Base-by-base conservation (phyloP, 306 rosid species). In the Gastrolobium bilobum region DNA sequence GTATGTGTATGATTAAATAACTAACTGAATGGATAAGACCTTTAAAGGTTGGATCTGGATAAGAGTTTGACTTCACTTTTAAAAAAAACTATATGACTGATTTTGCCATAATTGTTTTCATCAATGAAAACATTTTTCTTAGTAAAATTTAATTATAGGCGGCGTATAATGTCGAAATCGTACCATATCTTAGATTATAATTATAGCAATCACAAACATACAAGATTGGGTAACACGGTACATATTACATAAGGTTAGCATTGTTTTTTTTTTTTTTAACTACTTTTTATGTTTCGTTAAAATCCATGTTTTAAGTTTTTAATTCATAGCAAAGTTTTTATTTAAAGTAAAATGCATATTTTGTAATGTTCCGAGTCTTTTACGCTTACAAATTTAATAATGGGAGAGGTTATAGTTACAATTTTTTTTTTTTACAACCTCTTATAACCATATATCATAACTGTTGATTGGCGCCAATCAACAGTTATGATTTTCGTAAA, bases 21-120 rank as follows among this genome's bases (percentile, higher is more conserved):
- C 43, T 54, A 42, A 54, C 75, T 54, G 33, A 54, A 9, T 54
- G 48, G 76, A 78, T 44, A 54, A 6, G 3, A 30, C 67, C 50
- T 8, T 26, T 56, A 33, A 3, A 4, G 40, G n/a, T 35, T 68
- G 53, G 82, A 44, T 68, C 5, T 66, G 81, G 75, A 77, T 37
- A 31, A 66, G 9, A 10, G 11, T 67, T 42, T 54, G 50, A 50
- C 75, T 67, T 38, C 26, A 20, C 2, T 77, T 48, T 53, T 53
- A 31, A 66, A 40, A 40, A 66, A 51, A 51, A 47, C 52, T 47
- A 10, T 47, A 10, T 1, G n/a, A 44, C 7, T 44, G 9, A 1
- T 2, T 44, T 43, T 2, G 7, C 2, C 7, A 5, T 20, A 7
- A 38, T 37, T 65, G 71, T 65, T 65, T 65, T 0, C 26, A 15